Base-by-base conservation (phyloP, 371 early-diverging fungal species). In the Syncephalastrum monosporum region DNA sequence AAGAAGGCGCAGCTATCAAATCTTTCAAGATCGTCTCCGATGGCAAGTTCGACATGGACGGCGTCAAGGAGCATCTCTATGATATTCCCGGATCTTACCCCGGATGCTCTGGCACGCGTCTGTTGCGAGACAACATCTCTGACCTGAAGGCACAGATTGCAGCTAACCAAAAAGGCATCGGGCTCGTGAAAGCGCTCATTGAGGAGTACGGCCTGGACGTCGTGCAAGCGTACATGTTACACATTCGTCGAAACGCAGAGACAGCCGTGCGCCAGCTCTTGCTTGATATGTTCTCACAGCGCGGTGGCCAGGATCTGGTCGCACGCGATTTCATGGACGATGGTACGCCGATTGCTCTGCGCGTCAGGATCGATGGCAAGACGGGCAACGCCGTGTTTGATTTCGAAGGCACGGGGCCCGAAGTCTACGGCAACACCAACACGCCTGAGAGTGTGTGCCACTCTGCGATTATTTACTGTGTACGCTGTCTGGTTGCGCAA, bases 141-240 rank as follows among this genome's bases (percentile, higher is more conserved):
- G 98, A 98, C 65, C 69, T 98, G 58, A 94, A 95, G 75, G 95
- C 93, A 0, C 93, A 93, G 57, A 91, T 97, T 48, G 97, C 98
- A 5, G 97, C 98, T 24, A 98, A 98, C 68, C 91, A 96, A 61
- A 85, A 91, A 50, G 98, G 98, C 5, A 96, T 97, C 46, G 65
- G 61, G 2, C 86, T 98, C 15, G 88, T 96, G 16, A 82, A 85
- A 58, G 74, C 79, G 6, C 72, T 98, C 53, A 94, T 96, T 58
- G 63, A 69, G 7, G 95, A 96, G 65, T 95, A 91, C 58, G 86
- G 90, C 0, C 67, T 95, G 42, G 80, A 87, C n/a, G 88, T 89
- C 0, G 96, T 97, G 1, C 95, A 95, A 55, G 91, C 92, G 3
- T 98, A 97, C 67, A 97, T 98, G 98, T 61, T 74, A 55, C 82